These are phyloP conservation scores for Aspergillus cavernicola DNA, from an alignment of 495 filamentous ascomycete species.

Conservation along the genomic window DNA sequence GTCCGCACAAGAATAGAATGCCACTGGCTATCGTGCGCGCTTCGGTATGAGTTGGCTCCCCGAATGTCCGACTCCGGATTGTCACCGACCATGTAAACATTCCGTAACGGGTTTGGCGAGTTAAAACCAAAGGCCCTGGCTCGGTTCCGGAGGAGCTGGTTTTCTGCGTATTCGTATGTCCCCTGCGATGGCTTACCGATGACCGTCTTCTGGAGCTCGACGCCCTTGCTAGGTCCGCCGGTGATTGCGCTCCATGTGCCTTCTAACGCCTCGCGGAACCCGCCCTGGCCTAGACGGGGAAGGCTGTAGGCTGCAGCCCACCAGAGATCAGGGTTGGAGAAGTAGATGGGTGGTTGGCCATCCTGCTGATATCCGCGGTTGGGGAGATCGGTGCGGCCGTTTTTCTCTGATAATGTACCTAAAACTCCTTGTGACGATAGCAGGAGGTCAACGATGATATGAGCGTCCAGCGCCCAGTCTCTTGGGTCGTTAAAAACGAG, in stretches of 20 bases:
- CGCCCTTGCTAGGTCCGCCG: conserved; percentile 49
- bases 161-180: conserved; percentile 84
- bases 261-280: conserved; percentile 75
- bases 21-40: conserved; percentile 68
- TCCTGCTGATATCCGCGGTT: conserved; percentile 74
- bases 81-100: conserved; percentile 96
- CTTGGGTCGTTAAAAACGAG: conserved; percentile 89
- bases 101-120: conserved; percentile 45
- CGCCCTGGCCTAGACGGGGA: conserved; percentile 91
- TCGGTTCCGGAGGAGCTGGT: conserved; percentile 60
- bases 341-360: conserved; percentile 76
- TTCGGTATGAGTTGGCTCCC: conserved; percentile 77
- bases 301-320: conserved; percentile 81
- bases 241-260: conserved; percentile 76
- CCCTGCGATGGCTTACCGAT: conserved; percentile 77
- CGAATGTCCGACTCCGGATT: conserved; percentile 90
- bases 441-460: conserved; percentile 76
- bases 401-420: conserved; percentile 69
- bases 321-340: conserved; percentile 84
- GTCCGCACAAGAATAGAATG: conserved; percentile 75
- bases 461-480: conserved; percentile 88
- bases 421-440: conserved; percentile 68
- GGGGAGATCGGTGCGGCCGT: conserved; percentile 51
- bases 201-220: conserved; percentile 59
- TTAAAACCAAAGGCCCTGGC: conserved; percentile 36